Evolutionary conservation across 495 filamentous ascomycete species (phyloP).

Genomic region (Lindgomyces ingoldianus): DNA sequence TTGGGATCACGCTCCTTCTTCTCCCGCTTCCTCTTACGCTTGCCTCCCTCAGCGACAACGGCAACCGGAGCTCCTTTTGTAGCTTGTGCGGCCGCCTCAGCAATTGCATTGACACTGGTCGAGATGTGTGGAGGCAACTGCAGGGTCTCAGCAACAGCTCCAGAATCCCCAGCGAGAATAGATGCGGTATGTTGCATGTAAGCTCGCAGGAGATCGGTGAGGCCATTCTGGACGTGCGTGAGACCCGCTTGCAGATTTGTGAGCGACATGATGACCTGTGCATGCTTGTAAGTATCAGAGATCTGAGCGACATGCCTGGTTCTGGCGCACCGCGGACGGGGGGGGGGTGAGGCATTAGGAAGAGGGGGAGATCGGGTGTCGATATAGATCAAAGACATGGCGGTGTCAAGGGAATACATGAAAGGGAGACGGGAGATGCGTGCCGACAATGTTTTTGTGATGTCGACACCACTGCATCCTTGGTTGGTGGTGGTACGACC

Average conservation of each 20-base stretch:
- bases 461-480: background rate
- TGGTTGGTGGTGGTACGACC: background rate
- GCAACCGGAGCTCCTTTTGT: slow-evolving; percentile 36
- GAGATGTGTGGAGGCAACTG: slow-evolving; percentile 31
- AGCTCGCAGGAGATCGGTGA: slow-evolving; percentile 66
- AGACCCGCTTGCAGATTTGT: slow-evolving; percentile 72
- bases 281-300: background rate
- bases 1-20: slow-evolving; percentile 86
- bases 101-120: slow-evolving; percentile 3
- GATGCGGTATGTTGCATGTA: slow-evolving; percentile 82
- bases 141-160: slow-evolving; percentile 31
- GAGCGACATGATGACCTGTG: slow-evolving; percentile 70
- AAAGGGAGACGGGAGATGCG: background rate
- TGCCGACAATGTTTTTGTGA: background rate
- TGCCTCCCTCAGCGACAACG: slow-evolving; percentile 44
- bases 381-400: background rate
- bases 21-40: slow-evolving; percentile 46
- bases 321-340: background rate
- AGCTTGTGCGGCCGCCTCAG: slow-evolving; percentile 45
- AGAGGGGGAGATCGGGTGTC: slow-evolving; percentile 3
- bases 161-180: slow-evolving; percentile 55
- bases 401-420: background rate
- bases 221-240: slow-evolving; percentile 42
- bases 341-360: background rate
- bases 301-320: background rate